Evolutionary conservation across 2,329 filamentous ascomycete genomes (phyloP), one percentile per base, ranked within the genome.

Genomic region (Colletotrichum tropicale): DNA sequence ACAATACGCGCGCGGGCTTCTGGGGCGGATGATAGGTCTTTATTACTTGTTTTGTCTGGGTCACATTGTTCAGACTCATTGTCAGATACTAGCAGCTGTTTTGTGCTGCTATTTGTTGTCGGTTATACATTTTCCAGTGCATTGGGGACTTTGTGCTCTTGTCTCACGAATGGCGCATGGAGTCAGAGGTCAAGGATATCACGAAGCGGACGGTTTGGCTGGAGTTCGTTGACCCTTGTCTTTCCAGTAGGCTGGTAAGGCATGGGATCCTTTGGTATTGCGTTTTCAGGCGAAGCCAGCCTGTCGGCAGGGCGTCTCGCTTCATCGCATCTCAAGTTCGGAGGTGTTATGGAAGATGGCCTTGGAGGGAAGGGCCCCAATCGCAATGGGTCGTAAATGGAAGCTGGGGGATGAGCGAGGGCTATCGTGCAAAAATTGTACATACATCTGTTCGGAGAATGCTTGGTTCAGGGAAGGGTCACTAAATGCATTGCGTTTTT

Each of bases 81-180:
- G 75, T 75, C 67, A 60, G 67, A 61, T 72, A 64, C 55, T 55
- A 26, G 65, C 76, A 72, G 61, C 65, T 76, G 34, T 66, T 71
- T 71, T 67, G 18, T 68, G 62, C 60, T 72, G 72, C 68, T 76
- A 56, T 69, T 71, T 68, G 32, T 71, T 75, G 73, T 68, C 70
- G 64, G 65, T 75, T 71, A 64, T 62, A 75, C 60, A 70, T 34
- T 75, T 76, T 66, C 48, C 71, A 74, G 60, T 70, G 65, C 71
- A 76, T 43, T 75, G 55, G 74, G 70, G 66, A 66, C 69, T 72
- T 65, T 58, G 71, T 77, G 34, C 70, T 74, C 76, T 77, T 73
- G 80, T 81, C 81, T 85, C 80, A 83, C 81, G 83, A 81, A 84
- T 77, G 85, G 85, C 85, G 85, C 84, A 85, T 79, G 85, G 85